Evolutionary conservation across 352 stramenopile genomes (phyloP).

Genomic region (Pythium aphanidermatum): DNA sequence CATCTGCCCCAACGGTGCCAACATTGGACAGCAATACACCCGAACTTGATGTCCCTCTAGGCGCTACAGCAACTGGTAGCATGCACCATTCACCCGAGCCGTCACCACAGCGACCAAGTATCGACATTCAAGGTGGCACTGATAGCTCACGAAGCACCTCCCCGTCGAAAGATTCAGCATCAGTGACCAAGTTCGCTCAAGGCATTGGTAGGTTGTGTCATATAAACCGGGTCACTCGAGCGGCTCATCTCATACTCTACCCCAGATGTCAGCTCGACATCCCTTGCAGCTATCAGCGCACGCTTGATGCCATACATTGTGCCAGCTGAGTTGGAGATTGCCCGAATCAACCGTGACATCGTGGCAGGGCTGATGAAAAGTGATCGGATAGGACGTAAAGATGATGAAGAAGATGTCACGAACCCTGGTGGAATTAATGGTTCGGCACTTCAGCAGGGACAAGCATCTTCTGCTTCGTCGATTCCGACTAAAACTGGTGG

Average conservation of each 20-base stretch:
- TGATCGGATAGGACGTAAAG: neutral
- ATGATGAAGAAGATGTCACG: neutral
- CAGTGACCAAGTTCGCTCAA: slow-evolving; percentile 2
- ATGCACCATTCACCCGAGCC: no score
- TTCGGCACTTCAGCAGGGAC: neutral
- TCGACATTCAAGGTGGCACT: neutral
- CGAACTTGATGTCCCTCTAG: no score
- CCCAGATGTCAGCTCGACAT: slow-evolving; percentile 13
- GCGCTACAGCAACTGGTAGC: no score
- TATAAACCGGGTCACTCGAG: no score
- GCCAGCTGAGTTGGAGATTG: slow-evolving; percentile 67
- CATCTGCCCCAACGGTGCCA: no score
- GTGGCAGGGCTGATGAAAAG: slow-evolving; percentile 4
- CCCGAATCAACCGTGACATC: slow-evolving; percentile 54
- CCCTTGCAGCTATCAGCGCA: slow-evolving; percentile 59
- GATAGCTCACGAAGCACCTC: slow-evolving; percentile 4
- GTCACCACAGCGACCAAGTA: neutral
- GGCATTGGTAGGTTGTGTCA: slow-evolving; percentile 6
- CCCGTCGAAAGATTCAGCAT: slow-evolving; percentile 2
- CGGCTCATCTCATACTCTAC: neutral
- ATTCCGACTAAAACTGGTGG: slow-evolving; percentile 11
- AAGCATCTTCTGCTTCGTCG: neutral
- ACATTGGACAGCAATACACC: no score
- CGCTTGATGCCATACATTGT: slow-evolving; percentile 39
- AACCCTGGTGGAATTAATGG: neutral